Base-by-base conservation (phyloP, 2,329 filamentous ascomycete genomes). In the Colletotrichum tropicale region DNA sequence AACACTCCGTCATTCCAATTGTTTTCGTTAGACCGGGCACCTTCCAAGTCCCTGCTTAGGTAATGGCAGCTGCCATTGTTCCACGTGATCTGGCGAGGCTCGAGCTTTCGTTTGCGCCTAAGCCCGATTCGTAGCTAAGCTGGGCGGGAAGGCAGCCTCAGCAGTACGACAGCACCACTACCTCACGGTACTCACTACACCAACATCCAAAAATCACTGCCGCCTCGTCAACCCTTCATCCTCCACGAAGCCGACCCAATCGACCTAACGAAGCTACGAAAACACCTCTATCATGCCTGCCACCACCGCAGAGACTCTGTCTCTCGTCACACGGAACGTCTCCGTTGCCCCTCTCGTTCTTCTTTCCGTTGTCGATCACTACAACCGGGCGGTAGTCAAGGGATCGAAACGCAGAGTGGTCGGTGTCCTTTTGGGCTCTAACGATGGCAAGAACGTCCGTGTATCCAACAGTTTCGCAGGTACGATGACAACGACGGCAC, bases 391-490 rank as follows among this genome's bases (percentile, higher is more conserved):
- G 78, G 94, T 93, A 78, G 94, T 94, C 81, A 98, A 97, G 86
- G 96, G 95, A 83, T 95, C 95, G 80, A 89, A 90, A 84, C 93
- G 94, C 84, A 93, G 97, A 83, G 97, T 98, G 48, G 96, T 99
- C 43, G 97, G 97, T 82, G 97, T 98, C 65, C 88, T 99, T 73
- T 89, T 99, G 77, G 97, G 97, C 62, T 96, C 98, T 87, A 98
- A 98, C 81, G 95, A 98, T 86, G 96, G 97, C 82, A 96, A 96
- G 87, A 96, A 95, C 82, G 97, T 98, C 84, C 93, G 97, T 79
- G 97, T 98, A 81, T 98, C 97, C 79, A 99, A 99, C 92, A 98
- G 97, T 88, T 99, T 98, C 86, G 97, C 97, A 83, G 96, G 96
- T 98, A 85, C 77, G 81, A 82, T 30, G 18, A 60, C 70, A 52